These are phyloP conservation scores for Thraustotheca clavata DNA, from an alignment of 352 stramenopile genomes.

Conservation along the genomic window DNA sequence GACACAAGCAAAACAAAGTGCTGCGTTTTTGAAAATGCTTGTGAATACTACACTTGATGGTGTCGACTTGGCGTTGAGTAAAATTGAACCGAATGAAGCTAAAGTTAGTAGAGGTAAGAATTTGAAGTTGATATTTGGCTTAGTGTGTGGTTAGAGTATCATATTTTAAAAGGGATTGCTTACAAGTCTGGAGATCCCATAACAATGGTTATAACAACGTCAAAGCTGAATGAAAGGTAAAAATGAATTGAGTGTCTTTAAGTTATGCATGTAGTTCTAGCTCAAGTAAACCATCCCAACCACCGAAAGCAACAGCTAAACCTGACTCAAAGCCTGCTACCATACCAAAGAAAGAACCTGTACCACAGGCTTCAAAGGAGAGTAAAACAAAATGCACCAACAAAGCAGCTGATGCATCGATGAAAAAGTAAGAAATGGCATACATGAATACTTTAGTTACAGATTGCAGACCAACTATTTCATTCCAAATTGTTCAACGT, in stretches of 20 bases:
- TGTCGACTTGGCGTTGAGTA: slow-evolving; percentile 50
- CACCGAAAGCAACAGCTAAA: neutral
- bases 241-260: neutral
- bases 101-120: slow-evolving; percentile 27
- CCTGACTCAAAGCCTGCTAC: neutral
- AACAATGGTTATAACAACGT: slow-evolving; percentile 49
- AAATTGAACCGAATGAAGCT: slow-evolving; percentile 25
- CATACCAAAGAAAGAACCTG: no score
- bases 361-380: no score
- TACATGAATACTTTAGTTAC: no score
- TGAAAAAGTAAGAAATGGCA: neutral
- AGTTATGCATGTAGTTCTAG: neutral
- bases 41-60: slow-evolving; percentile 82
- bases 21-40: slow-evolving; percentile 79
- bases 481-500: slow-evolving; percentile 52
- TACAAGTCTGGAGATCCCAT: slow-evolving; percentile 80
- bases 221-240: neutral
- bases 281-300: neutral
- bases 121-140: neutral
- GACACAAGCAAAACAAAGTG: slow-evolving; percentile 39
- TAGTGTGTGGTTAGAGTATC: slow-evolving; percentile 34
- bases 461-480: slow-evolving; percentile 31
- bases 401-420: no score
- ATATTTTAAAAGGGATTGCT: slow-evolving; percentile 73
- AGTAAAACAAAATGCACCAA: no score